Conservation (phyloP, 805 yeast genomes). For the Candida tammaniensis region DNA sequence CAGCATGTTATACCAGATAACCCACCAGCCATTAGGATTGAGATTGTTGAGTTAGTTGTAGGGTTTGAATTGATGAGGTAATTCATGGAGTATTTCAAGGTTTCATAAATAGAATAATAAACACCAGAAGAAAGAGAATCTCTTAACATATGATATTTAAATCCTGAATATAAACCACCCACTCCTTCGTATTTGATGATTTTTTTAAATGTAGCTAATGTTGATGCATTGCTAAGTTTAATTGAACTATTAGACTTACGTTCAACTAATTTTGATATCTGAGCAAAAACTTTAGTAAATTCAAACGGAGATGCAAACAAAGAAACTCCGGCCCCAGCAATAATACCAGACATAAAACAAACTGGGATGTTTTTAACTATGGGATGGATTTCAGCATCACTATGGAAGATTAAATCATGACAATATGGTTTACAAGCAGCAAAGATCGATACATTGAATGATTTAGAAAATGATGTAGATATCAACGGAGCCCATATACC, state of each 20-base stretch:
- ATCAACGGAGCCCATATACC: constrained; percentile 75
- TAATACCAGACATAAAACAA: constrained; percentile 55
- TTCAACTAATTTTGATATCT: constrained; percentile 53
- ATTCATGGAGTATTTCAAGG: constrained; percentile 54
- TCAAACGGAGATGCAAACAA: constrained; percentile 81
- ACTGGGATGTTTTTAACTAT: constrained; percentile 39
- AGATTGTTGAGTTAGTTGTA: constrained; percentile 25
- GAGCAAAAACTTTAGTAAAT: constrained; percentile 77
- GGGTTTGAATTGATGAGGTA: constrained; percentile 24
- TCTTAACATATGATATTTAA: constrained; percentile 60
- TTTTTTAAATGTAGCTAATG: constrained; percentile 45
- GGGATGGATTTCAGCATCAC: constrained; percentile 32
- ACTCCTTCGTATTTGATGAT: constrained; percentile 60
- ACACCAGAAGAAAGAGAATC: constrained; percentile 72
- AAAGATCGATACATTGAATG: constrained; percentile 64
- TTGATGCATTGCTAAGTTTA: constrained; percentile 17
- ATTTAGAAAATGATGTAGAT: constrained; percentile 62
- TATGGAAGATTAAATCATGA: constrained; percentile 15
- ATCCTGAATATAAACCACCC: constrained; percentile 70
- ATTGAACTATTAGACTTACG: constrained; percentile 6
- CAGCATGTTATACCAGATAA: constrained; percentile 73
- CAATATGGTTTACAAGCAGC: constrained; percentile 48
- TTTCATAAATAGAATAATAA: constrained; percentile 74
- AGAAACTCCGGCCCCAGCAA: constrained; percentile 65
- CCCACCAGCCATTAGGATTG: constrained; percentile 64